A percentile compares a stretch with the other conserved stretches of the same genome.
These are phyloP conservation scores for Colletotrichum tanaceti DNA, from an alignment of 2,329 filamentous ascomycete species.

Conservation along the genomic window DNA sequence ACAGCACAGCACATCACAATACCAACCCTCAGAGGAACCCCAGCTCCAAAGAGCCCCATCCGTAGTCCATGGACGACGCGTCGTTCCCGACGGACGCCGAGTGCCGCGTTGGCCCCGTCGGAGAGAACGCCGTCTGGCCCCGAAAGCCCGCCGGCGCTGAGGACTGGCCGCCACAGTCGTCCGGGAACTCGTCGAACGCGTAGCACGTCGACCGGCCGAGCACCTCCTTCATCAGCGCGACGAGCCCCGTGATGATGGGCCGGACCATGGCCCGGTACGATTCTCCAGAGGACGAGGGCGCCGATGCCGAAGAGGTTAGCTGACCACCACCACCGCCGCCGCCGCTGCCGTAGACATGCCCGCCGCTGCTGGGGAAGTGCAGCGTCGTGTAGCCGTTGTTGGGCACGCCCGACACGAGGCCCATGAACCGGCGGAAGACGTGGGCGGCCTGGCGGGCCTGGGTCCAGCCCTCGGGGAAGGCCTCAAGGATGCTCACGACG, in stretches of 20 bases:
- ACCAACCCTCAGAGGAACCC: constrained; percentile 30
- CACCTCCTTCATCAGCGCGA: constrained; percentile 48
- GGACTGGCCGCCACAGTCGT: constrained; percentile 32
- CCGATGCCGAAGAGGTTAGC: constrained; percentile 12
- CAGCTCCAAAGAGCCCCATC: constrained; percentile 38
- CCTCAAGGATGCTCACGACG: constrained; percentile 51
- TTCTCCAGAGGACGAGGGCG: constrained; percentile 20
- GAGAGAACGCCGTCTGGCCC: constrained; percentile 32
- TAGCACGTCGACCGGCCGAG: constrained; percentile 50
- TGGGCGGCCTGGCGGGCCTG: constrained; percentile 51
- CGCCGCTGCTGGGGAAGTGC: constrained; percentile 33
- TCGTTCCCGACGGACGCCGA: constrained; percentile 28
- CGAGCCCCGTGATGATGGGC: constrained; percentile 43
- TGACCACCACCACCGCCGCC: background rate
- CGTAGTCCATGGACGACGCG: constrained; percentile 35
- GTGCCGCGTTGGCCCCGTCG: constrained; percentile 33
- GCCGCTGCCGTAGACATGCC: constrained; percentile 17
- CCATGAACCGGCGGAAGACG: constrained; percentile 50
- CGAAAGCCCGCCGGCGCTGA: constrained; percentile 20
- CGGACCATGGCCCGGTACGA: constrained; percentile 42
- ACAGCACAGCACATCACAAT: background rate
- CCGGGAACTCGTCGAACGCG: constrained; percentile 41
- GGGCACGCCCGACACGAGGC: constrained; percentile 41
- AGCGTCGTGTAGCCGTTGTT: constrained; percentile 41
- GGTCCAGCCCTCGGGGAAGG: constrained; percentile 52